A percentile compares a stretch with the other conserved stretches of the same genome.
Evolutionary conservation across 176 grass and related monocot genomes (phyloP).

Genomic region (Saccharum officinarum): DNA sequence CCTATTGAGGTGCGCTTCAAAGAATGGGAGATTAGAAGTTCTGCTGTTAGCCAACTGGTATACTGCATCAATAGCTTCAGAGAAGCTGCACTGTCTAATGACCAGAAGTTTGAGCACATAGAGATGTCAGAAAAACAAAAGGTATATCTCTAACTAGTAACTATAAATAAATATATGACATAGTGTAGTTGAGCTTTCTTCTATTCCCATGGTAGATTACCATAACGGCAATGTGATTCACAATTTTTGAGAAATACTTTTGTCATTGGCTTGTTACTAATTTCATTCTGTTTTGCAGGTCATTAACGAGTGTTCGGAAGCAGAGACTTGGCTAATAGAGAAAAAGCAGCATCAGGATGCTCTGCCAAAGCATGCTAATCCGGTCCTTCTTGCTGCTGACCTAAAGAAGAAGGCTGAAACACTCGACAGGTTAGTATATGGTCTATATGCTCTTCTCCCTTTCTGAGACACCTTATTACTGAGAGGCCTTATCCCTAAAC

Average conservation of each 20-base stretch:
- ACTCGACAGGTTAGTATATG: constrained; percentile 45
- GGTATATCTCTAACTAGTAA: constrained; percentile 35
- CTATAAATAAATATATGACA: neutral
- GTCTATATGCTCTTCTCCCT: neutral
- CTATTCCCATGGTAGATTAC: too few species aligned
- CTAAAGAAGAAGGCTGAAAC: constrained; percentile 74
- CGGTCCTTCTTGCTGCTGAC: constrained; percentile 56
- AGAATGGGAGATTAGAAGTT: constrained; percentile 58
- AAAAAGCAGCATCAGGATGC: constrained; percentile 77
- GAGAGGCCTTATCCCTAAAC: neutral
- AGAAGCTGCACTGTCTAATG: constrained; percentile 70
- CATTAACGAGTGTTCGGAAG: constrained; percentile 59
- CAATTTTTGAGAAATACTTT: too few species aligned
- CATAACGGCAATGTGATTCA: too few species aligned
- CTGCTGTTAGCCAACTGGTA: constrained; percentile 45
- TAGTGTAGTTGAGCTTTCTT: too few species aligned
- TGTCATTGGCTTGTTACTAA: neutral
- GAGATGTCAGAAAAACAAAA: constrained; percentile 86
- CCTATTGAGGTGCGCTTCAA: constrained; percentile 70
- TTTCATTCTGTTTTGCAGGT: constrained; percentile 40
- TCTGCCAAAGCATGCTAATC: constrained; percentile 79
- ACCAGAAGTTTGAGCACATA: constrained; percentile 82
- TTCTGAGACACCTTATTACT: neutral
- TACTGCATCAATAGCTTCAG: constrained; percentile 85
- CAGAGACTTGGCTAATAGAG: constrained; percentile 71